Base-by-base conservation (phyloP, 345 rosid genomes). In the sweet orange (Citrus sinensis) region DNA sequence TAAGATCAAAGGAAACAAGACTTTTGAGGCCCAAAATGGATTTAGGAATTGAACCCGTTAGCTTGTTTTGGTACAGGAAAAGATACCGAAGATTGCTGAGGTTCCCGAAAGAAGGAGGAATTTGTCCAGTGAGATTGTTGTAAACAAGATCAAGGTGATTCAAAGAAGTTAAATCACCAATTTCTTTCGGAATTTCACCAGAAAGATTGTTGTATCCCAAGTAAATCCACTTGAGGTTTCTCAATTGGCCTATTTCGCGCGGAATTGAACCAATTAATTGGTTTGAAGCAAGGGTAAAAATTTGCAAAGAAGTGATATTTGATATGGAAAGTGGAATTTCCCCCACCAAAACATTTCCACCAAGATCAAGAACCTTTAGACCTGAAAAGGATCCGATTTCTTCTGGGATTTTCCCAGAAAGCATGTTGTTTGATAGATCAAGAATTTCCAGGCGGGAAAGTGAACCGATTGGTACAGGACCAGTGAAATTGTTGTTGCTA, bases 121-220 rank as follows among this genome's bases (percentile, higher is more conserved):
- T 95, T 16, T 79, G 68, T 32, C 98, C 97, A 0, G 89, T 86
- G 83, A 95, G 89, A 78, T 92, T 95, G 85, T 95, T 95, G 83
- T 93, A 93, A 70, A 95, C 98, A 74, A 95, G 89, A 79, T 95
- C 97, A 78, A 95, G 95, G 72, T 93, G 98, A 78, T 79, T 84
- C 29, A 95, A 79, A 56, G 81, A 82, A 37, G 88, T 71, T 74
- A 95, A 79, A 3, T 77, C 77, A 19, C 98, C 94, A 2, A 95
- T 76, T 82, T 88, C 90, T 68, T 76, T 64, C 3, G 98, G 97
- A 77, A 95, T 92, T 85, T 81, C 87, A 0, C 98, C 95, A 0
- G 93, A 91, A 69, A 95, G 84, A 82, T 95, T 93, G 84, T 95
- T 95, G 79, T 95, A 92, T 25, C 98, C 98, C 64, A 95, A 76